phyloP scores from a whole-genome alignment of 768 basidiomycete genomes.

The Atractiella rhizophila region DNA sequence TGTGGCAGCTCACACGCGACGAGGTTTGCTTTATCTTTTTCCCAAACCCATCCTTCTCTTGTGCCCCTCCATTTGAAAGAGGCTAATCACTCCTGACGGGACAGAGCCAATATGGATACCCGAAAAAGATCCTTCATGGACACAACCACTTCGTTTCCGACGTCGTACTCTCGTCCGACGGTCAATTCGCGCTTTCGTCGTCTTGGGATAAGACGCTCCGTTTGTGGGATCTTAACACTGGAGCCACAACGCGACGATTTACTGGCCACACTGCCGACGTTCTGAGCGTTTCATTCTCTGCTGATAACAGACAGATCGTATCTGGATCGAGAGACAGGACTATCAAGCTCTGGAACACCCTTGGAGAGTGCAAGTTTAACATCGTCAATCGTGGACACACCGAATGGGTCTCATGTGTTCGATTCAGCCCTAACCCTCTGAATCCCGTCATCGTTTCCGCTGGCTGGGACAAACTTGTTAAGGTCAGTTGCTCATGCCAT shows the following conservation, averaged over 20 bases:
- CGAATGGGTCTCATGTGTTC: constrained; percentile 98
- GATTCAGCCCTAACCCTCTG: constrained; percentile 90
- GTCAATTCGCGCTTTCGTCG: constrained; percentile 94
- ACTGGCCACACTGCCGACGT: constrained; percentile 96
- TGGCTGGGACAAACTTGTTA: constrained; percentile 99
- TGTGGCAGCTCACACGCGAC: constrained; percentile 85
- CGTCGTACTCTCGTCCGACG: constrained; percentile 95
- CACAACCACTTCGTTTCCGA: constrained; percentile 99
- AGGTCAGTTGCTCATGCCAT: constrained; percentile 36
- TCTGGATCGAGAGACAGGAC: constrained; percentile 87
- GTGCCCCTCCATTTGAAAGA: too few relatives aligned
- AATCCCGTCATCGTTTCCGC: constrained; percentile 97
- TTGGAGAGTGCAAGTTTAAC: constrained; percentile 99
- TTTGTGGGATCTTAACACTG: constrained; percentile 98
- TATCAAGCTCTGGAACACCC: constrained; percentile 99
- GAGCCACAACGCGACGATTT: constrained; percentile 81
- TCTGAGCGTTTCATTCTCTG: constrained; percentile 95
- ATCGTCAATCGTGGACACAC: constrained; percentile 96
- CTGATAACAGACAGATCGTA: constrained; percentile 98
- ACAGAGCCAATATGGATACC: constrained; percentile 73
- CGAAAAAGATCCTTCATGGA: constrained; percentile 87
- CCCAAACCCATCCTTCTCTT: background rate
- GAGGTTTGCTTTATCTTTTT: constrained; percentile 20
- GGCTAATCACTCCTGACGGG: too few relatives aligned
- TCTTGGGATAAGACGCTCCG: constrained; percentile 99